Evolutionary conservation across 2,329 filamentous ascomycete genomes (phyloP), one percentile per base, ranked within the genome.

Genomic region (Truncatella angustata): DNA sequence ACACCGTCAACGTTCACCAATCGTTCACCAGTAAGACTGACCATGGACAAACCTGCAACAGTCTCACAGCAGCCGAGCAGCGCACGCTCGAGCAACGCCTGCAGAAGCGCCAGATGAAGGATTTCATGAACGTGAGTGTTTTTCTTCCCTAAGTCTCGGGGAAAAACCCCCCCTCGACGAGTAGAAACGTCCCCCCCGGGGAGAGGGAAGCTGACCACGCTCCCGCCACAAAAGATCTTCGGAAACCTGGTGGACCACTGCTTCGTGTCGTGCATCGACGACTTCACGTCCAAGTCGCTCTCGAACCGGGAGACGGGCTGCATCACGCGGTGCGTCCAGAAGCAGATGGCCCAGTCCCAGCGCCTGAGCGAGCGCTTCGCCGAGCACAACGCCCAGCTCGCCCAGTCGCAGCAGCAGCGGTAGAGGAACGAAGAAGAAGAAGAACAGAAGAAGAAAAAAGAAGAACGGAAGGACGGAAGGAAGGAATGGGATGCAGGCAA

Each of bases 71-170:
- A 65, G 73, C 84, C 65, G 93, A 97, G 80, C 90, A 95, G 79
- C 89, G 90, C 76, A 90, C 94, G 81, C 88, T 99, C 69, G 88
- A 96, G 75, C 77, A 84, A 76, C 91, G 94, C 74, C 92, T 99
- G 84, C 91, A 97, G 79, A 89, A 90, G 77, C 95, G 94, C 76
- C 94, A 99, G 77, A 90, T 99, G 81, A 96, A 96, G 78, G 93
- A 97, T 71, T 97, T 99, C 70, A 96, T 97, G 87, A 89, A 85
- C 66, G 94, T 97, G 81, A 63, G 90, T 80, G n/a, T n/a, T n/a
- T n/a, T n/a, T n/a, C n/a, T n/a, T n/a, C n/a, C n/a, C n/a, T n/a
- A n/a, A n/a, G n/a, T n/a, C n/a, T n/a, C n/a, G n/a, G n/a, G n/a
- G n/a, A n/a, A n/a, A n/a, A n/a, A n/a, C n/a, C n/a, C n/a, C n/a